Evolutionary conservation across 257 asterid genomes (phyloP).

Genomic region (Verbascum thapsus): DNA sequence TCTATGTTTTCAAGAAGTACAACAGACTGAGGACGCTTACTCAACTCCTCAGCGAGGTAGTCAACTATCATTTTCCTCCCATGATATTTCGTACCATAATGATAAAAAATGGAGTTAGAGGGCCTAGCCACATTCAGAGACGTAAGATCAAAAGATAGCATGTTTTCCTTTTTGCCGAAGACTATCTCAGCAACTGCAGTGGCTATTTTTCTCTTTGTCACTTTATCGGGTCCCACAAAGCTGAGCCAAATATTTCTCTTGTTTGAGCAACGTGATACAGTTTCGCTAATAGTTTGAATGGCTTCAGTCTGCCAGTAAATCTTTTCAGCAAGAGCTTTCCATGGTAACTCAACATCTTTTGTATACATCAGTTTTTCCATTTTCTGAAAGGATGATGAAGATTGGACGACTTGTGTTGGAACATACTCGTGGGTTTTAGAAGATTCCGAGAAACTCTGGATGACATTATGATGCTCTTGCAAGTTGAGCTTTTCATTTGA

Average conservation of each 20-base stretch:
- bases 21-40: conserved; percentile 62
- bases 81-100: conserved; percentile 37
- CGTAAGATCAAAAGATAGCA: conserved; percentile 58
- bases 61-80: conserved; percentile 78
- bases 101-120: conserved; percentile 44
- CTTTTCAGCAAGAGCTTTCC: conserved; percentile 64
- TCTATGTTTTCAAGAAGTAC: conserved; percentile 79
- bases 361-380: conserved; percentile 36
- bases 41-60: conserved; percentile 69
- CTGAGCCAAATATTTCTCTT: conserved; percentile 80
- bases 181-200: conserved; percentile 66
- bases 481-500: conserved; percentile 36
- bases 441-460: conserved; percentile 35
- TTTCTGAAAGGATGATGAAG: conserved; percentile 43
- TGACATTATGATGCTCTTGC: conserved; percentile 34
- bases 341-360: conserved; percentile 54
- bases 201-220: conserved; percentile 76
- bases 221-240: conserved; percentile 84
- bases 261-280: conserved; percentile 52
- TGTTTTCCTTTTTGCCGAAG: conserved; percentile 51
- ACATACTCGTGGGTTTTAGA: conserved; percentile 46
- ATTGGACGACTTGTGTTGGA: conserved; percentile 36
- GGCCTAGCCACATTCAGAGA: conserved; percentile 34
- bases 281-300: conserved; percentile 51
- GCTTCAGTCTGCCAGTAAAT: conserved; percentile 86